Evolutionary conservation across 495 filamentous ascomycete genomes (phyloP), one percentile per base, ranked within the genome.

Genomic region (Wilcoxina mikolae): DNA sequence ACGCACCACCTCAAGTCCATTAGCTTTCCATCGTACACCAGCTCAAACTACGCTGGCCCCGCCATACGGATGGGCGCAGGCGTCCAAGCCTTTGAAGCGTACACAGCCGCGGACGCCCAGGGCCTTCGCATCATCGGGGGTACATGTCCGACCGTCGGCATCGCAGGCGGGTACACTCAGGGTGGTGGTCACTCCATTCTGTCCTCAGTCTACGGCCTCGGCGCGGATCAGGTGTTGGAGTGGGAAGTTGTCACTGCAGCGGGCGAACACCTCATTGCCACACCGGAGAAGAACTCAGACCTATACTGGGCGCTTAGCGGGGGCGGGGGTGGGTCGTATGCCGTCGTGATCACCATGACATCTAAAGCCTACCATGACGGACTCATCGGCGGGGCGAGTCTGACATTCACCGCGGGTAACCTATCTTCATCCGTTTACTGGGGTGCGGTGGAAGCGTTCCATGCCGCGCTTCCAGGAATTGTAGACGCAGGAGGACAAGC

Each of bases 221-320:
- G 70, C 4, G 75, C 77, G 25, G 75, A 78, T 42, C 76, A 73
- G 2, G 71, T 76, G 2, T 61, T 76, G 26, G 68, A 75, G 43
- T 74, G 72, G 41, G 71, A 73, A 44, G 76, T 82, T 39, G 71
- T 83, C n/a, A 73, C 76, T 0, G 71, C 77, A n/a, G 70, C 75
- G 25, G 80, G 79, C 10, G 51, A 60, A n/a, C 71, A 73, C n/a
- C 64, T 72, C 3, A 78, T 72, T 0, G 76, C 76, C 9, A 74
- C 72, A 28, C 60, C 72, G 10, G 56, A 66, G 10, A 66, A 65
- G 31, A 71, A 82, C 51, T 54, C 74, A 0, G 80, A 83, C 39
- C 74, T 82, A 5, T 84, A 80, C 71, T 83, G 25, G 79, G 82
- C 82, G 7, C 65, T 81, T 23, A 69, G 77, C 18, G 78, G 78